A percentile compares a stretch with the other conserved stretches of the same genome.
Evolutionary conservation across 2,329 filamentous ascomycete species (phyloP).

Genomic region (Hirsutella minnesotensis): DNA sequence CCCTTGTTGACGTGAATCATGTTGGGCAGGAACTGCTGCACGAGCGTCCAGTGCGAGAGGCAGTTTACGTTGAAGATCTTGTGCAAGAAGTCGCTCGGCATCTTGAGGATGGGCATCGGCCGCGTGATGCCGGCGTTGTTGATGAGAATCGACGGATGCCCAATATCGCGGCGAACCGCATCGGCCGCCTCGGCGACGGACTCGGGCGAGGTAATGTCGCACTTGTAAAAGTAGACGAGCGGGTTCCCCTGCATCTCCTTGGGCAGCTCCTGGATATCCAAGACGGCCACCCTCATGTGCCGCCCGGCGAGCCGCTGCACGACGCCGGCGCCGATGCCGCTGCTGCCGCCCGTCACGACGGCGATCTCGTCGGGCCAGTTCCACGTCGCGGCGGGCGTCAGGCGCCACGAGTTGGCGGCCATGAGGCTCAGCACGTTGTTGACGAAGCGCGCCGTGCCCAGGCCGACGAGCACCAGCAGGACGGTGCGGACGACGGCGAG

Average conservation of each 20-base stretch:
- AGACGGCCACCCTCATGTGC: slow-evolving; percentile 52
- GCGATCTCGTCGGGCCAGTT: slow-evolving; percentile 28
- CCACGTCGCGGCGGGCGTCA: slow-evolving; percentile 11
- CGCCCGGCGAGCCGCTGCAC: slow-evolving; percentile 17
- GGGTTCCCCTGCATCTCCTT: slow-evolving; percentile 11
- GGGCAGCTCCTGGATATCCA: slow-evolving; percentile 43
- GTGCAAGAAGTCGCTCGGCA: slow-evolving; percentile 41
- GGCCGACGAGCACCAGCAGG: slow-evolving; percentile 10
- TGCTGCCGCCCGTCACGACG: slow-evolving; percentile 30
- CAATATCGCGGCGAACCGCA: slow-evolving; percentile 30
- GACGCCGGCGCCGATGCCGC: slow-evolving; percentile 28
- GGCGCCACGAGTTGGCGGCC: slow-evolving; percentile 18
- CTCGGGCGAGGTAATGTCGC: slow-evolving; percentile 28
- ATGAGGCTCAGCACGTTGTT: slow-evolving; percentile 14
- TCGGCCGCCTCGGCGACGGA: slow-evolving; percentile 31
- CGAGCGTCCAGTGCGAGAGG: slow-evolving; percentile 51
- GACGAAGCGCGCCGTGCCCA: slow-evolving; percentile 12
- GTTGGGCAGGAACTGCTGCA: slow-evolving; percentile 52
- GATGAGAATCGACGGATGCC: slow-evolving; percentile 55
- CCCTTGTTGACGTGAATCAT: slow-evolving; percentile 56
- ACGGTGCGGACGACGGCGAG: slow-evolving; percentile 3
- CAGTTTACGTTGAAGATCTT: slow-evolving; percentile 60
- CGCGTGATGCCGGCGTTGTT: slow-evolving; percentile 57
- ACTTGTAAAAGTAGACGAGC: slow-evolving; percentile 19
- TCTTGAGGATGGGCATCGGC: slow-evolving; percentile 46